Evolutionary conservation across 371 early-diverging fungal genomes (phyloP).

Genomic region (Actinomucor elegans): DNA sequence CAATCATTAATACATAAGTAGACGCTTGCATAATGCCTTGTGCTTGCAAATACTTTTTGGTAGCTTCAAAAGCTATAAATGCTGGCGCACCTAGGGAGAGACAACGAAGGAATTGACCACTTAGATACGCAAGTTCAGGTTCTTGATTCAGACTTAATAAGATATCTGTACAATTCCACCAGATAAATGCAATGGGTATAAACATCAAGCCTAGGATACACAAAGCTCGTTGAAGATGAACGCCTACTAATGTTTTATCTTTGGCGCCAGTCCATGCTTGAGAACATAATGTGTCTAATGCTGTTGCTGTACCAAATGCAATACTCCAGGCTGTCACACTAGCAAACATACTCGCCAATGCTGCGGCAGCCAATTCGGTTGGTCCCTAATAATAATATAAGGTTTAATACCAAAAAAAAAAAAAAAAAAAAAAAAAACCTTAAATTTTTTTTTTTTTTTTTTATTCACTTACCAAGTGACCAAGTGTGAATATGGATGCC

Average conservation of each 20-base stretch:
- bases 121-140: conserved; percentile 29
- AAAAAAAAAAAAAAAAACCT: background rate
- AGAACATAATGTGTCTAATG: conserved; percentile 85
- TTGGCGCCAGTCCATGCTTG: conserved; percentile 80
- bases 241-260: conserved; percentile 72
- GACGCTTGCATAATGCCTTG: conserved; percentile 84
- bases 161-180: conserved; percentile 67
- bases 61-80: conserved; percentile 73
- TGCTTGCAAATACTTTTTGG: conserved; percentile 79
- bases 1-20: conserved; percentile 65
- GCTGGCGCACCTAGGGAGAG: conserved; percentile 74
- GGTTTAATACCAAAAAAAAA: no score
- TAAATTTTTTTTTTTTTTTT: background rate
- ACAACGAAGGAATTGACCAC: conserved; percentile 58
- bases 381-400: conserved; percentile 35
- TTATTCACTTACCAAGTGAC: conserved; percentile 50
- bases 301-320: conserved; percentile 74
- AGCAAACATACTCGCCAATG: conserved; percentile 75
- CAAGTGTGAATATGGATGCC: conserved; percentile 56
- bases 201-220: conserved; percentile 65
- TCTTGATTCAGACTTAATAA: conserved; percentile 46
- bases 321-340: conserved; percentile 76
- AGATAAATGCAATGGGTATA: conserved; percentile 71
- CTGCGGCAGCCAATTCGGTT: conserved; percentile 73
- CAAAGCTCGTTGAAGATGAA: conserved; percentile 82